These are phyloP conservation scores for Scedosporium apiospermum DNA, from an alignment of 2,329 filamentous ascomycete genomes.

Conservation along the genomic window DNA sequence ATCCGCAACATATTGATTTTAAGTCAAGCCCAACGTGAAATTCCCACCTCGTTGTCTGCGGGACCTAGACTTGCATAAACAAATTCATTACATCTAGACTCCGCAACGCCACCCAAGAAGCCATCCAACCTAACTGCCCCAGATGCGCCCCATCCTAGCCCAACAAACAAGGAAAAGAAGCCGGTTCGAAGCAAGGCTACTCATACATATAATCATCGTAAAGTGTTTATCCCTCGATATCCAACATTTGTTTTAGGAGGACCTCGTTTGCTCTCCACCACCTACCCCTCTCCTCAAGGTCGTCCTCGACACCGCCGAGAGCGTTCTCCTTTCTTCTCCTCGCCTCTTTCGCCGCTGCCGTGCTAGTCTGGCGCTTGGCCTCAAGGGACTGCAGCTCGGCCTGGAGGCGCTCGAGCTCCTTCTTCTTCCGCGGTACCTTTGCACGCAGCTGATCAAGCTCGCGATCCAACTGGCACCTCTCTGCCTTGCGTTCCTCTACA, in stretches of 20 bases:
- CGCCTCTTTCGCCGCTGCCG: slow-evolving; percentile 61
- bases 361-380: slow-evolving; percentile 53
- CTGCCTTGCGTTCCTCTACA: slow-evolving; percentile 38
- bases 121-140: neutral
- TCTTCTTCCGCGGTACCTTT: slow-evolving; percentile 54
- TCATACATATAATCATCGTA: no score
- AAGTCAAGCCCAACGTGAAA: no score
- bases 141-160: neutral
- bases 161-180: no score
- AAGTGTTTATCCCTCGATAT: slow-evolving; percentile 33
- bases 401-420: slow-evolving; percentile 57
- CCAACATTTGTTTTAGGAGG: slow-evolving; percentile 52
- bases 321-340: slow-evolving; percentile 57
- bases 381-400: slow-evolving; percentile 61
- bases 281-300: slow-evolving; percentile 64
- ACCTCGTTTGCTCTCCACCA: slow-evolving; percentile 66
- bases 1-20: no score
- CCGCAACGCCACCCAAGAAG: neutral
- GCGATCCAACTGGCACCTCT: slow-evolving; percentile 48
- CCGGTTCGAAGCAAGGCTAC: no score
- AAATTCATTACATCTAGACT: neutral
- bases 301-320: slow-evolving; percentile 57
- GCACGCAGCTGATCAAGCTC: slow-evolving; percentile 54
- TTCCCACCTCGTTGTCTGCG: no score
- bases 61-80: no score